Evolutionary conservation across 768 basidiomycete species (phyloP), one percentile per base, ranked within the genome.

Genomic region (Amanita molliuscula): DNA sequence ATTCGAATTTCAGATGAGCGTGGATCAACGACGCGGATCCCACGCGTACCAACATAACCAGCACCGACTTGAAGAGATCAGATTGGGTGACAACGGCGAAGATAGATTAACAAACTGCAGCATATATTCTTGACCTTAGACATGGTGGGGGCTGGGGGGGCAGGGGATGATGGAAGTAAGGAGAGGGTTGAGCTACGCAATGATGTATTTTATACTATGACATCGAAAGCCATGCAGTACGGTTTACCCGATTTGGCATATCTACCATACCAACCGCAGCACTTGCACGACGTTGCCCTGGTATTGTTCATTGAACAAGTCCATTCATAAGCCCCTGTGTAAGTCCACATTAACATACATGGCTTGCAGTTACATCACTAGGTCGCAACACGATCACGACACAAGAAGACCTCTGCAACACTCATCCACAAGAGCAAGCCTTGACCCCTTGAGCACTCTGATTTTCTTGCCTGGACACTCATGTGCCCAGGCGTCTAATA

Each of bases 21-120:
- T 48, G 41, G 37, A 47, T 25, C 31, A 33, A 49, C 26, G 51
- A 51, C 16, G 33, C 43, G 28, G 23, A 21, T 44, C 43, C 33
- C 37, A 20, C 34, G 21, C 83, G 64, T 57, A 90, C 91, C 93
- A 64, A 96, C 93, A 64, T 96, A 96, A 62, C 92, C 90, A 64
- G 88, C 88, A 61, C 87, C 87, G 56, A 90, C 88, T 89, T 51
- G 15, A 58, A 35, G 43, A 49, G 21, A 50, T 58, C 50, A 37
- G 52, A 29, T 36, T 33, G 34, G 46, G 41, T 31, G n/a, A 33
- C 13, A 36, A 31, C 20, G 18, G 29, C 42, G 44, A 42, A 21
- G 18, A 47, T 36, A 11, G 38, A n/a, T 7, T 23, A 26, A 49
- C 20, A 23, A 61, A 92, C 89, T 88, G 73, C 89, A 92, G 71